These are phyloP conservation scores for Macadamia tetraphylla DNA, from an alignment of 164 flowering plant genomes.

Conservation along the genomic window DNA sequence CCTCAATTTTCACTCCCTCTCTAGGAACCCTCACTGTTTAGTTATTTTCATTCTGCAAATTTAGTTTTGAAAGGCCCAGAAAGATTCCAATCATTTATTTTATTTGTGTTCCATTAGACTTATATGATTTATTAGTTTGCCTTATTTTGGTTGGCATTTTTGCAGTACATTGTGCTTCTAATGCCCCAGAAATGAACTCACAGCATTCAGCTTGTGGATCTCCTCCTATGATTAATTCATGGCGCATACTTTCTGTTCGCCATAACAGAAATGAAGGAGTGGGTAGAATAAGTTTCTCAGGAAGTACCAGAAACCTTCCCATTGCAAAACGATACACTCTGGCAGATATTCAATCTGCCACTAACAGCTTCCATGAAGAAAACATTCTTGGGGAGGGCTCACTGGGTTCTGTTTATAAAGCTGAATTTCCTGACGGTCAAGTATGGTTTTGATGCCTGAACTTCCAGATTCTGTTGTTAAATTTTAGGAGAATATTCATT, in stretches of 20 bases:
- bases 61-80: no score
- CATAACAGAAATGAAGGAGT: conserved; percentile 22
- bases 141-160: neutral
- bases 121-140: conserved; percentile 1
- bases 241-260: conserved; percentile 27
- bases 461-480: neutral
- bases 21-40: neutral
- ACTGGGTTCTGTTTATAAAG: conserved; percentile 80
- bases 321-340: conserved; percentile 41
- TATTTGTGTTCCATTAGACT: neutral
- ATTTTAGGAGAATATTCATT: neutral
- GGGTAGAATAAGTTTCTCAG: conserved; percentile 41
- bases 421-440: conserved; percentile 62
- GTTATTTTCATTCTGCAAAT: neutral
- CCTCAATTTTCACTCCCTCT: no score
- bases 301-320: conserved; percentile 26
- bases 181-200: conserved; percentile 33
- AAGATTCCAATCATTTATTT: no score
- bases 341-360: conserved; percentile 64
- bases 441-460: conserved; percentile 25
- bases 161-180: conserved; percentile 21
- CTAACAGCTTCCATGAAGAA: conserved; percentile 58
- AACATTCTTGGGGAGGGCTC: conserved; percentile 77
- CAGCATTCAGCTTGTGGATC: conserved; percentile 19
- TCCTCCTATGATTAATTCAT: conserved; percentile 29